These are phyloP conservation scores for Corinectria fuckeliana DNA, from an alignment of 2,329 filamentous ascomycete genomes.

Conservation along the genomic window DNA sequence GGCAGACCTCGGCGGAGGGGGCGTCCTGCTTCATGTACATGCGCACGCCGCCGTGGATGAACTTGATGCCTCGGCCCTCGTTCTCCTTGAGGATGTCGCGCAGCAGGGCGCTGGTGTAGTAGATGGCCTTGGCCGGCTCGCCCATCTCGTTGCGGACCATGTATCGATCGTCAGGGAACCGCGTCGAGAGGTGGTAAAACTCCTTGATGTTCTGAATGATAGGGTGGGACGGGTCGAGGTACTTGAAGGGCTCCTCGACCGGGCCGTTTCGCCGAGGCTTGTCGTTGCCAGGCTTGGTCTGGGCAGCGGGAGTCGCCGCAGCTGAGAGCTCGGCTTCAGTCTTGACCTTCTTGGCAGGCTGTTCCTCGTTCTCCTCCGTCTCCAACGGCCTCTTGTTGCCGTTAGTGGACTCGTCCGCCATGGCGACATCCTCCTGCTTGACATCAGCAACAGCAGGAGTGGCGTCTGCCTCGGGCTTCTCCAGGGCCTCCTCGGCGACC, in stretches of 20 bases:
- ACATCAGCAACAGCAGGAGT: conserved; percentile 9
- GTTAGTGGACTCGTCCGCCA: conserved; percentile 41
- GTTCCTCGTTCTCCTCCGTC: conserved; percentile 45
- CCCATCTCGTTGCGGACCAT: conserved; percentile 94
- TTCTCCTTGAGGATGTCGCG: conserved; percentile 87
- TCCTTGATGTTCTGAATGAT: conserved; percentile 78
- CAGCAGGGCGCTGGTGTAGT: conserved; percentile 88
- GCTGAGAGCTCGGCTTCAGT: conserved; percentile 40
- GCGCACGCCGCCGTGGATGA: conserved; percentile 95
- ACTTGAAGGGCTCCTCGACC: conserved; percentile 94
- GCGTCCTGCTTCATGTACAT: conserved; percentile 99
- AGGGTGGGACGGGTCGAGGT: conserved; percentile 74
- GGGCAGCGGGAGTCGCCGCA: conserved; percentile 30
- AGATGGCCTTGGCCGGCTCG: conserved; percentile 90
- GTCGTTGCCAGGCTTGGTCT: conserved; percentile 36
- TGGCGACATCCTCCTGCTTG: conserved; percentile 39
- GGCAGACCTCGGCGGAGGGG: conserved; percentile 83
- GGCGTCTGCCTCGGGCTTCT: conserved; percentile 34
- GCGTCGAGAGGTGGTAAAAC: conserved; percentile 84
- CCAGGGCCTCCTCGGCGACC: conserved; percentile 21
- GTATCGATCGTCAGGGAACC: conserved; percentile 90
- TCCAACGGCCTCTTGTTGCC: conserved; percentile 47
- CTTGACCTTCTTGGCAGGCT: conserved; percentile 58
- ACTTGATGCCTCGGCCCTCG: conserved; percentile 89
- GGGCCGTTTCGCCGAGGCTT: conserved; percentile 57